These are phyloP conservation scores for Gomphus sp. DNA, from an alignment of 1,284 basidiomycete species.

Conservation along the genomic window DNA sequence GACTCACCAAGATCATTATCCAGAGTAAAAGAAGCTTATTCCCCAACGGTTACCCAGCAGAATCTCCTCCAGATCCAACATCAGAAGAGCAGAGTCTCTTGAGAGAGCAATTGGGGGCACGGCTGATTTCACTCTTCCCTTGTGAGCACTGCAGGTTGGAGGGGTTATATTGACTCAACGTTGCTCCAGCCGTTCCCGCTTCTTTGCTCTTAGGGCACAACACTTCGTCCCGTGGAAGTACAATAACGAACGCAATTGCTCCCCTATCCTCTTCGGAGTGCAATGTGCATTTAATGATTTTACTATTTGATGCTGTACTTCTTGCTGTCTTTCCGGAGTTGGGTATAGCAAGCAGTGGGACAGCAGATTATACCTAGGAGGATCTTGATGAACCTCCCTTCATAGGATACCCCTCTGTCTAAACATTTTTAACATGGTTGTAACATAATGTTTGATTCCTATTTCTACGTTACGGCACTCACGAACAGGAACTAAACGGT, in stretches of 20 bases:
- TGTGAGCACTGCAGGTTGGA: constrained; percentile 25
- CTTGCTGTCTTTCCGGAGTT: constrained; percentile 61
- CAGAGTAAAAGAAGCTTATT: constrained; percentile 58
- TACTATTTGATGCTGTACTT: constrained; percentile 55
- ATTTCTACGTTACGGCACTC: not conserved
- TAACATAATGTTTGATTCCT: not conserved
- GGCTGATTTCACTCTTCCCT: constrained; percentile 36
- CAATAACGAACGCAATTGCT: constrained; percentile 43
- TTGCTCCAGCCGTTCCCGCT: constrained; percentile 21
- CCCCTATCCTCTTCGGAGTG: constrained; percentile 48
- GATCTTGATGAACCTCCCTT: not conserved
- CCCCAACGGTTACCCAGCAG: constrained; percentile 72
- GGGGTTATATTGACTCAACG: constrained; percentile 17
- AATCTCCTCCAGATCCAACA: constrained; percentile 55
- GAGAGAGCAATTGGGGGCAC: constrained; percentile 39
- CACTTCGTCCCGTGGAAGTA: constrained; percentile 25
- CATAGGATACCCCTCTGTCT: not conserved
- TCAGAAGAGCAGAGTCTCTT: constrained; percentile 57
- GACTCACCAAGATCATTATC: constrained; percentile 36
- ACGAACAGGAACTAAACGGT: not conserved
- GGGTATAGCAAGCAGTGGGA: constrained; percentile 16
- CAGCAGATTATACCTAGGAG: constrained; percentile 4
- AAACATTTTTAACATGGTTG: not conserved
- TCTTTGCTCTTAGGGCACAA: constrained; percentile 42
- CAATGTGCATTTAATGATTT: constrained; percentile 57